These are phyloP conservation scores for Aaosphaeria arxii DNA, from an alignment of 2,329 filamentous ascomycete species.

Conservation along the genomic window DNA sequence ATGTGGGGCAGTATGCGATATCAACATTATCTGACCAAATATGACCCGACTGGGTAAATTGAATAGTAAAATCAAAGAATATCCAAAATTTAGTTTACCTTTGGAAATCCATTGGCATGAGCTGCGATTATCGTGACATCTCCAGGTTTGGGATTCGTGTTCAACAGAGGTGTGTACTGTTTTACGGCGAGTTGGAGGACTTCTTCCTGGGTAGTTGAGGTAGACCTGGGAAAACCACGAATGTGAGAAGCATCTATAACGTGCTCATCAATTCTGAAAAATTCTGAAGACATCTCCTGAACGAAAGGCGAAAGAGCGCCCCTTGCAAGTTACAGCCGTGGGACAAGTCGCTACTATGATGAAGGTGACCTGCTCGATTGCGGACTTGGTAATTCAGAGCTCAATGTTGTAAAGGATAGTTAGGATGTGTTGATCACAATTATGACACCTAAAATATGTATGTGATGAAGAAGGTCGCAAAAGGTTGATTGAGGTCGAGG, in stretches of 20 bases:
- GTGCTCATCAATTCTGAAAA: slow-evolving; percentile 71
- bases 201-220: slow-evolving; percentile 70
- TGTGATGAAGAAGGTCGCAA: too few relatives aligned
- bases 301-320: slow-evolving; percentile 1
- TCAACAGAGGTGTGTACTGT: slow-evolving; percentile 79
- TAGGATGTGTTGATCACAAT: background rate
- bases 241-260: slow-evolving; percentile 67
- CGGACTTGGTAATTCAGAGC: too few relatives aligned
- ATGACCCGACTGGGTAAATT: background rate
- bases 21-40: background rate
- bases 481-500: too few relatives aligned
- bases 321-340: background rate
- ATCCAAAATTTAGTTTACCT: slow-evolving; percentile 54
- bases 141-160: slow-evolving; percentile 64
- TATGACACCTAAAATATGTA: background rate
- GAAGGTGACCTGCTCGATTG: background rate
- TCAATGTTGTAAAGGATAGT: too few relatives aligned
- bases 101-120: slow-evolving; percentile 91
- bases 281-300: slow-evolving; percentile 34
- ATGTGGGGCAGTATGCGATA: background rate
- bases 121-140: slow-evolving; percentile 83
- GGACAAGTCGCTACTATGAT: background rate
- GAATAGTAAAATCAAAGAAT: background rate
- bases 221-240: slow-evolving; percentile 74
- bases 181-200: slow-evolving; percentile 73